Evolutionary conservation across 1,284 basidiomycete species (phyloP), one percentile per base, ranked within the genome.

Genomic region (Austroboletus olivaceoglutinosus): DNA sequence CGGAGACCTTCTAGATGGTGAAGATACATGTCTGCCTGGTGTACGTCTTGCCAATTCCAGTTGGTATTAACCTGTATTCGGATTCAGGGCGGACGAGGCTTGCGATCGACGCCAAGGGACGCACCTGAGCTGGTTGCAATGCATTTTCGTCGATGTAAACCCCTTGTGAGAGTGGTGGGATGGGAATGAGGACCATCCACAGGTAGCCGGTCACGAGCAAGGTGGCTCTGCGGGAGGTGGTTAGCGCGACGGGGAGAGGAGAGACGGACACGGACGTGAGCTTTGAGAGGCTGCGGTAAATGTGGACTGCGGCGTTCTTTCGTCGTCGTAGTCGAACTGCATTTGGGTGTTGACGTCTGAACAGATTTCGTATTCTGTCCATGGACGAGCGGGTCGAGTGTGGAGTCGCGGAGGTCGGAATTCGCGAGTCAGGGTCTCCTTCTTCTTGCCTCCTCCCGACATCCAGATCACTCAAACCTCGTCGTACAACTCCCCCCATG

Each of bases 81-180:
- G 38, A 25, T 34, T 56, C 43, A 48, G 21, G 16, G 33, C 12
- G 29, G 33, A 8, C 16, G 9, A 25, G 12, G 2, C 1, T 23
- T 29, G 18, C 1, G 22, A 31, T 38, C 7, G 18, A 37, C 22
- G 23, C 43, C 13, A 43, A 41, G 54, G 60, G 72, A 49, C 53
- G 48, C 58, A 93, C 93, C 74, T 94, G 91, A 4, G 81, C 86
- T 5, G 95, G 93, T 63, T 93, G 90, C 23, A 98, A 73, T 0
- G 95, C 94, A 68, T 98, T 95, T 73, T 98, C 94, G 65, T 95
- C 92, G 42, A 94, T 87, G 65, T 91, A 95, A 16, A 85, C 89
- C 5, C 71, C 67, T 59, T 85, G 78, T 16, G 85, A 86, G 4
- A 95, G 74, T 2, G 72, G 67, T 16, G 81, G 75, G 15, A 78